Percentiles rank a stretch among this genome's conserved stretches.
These are phyloP conservation scores for Talaromyces sp. DNA, from an alignment of 2,329 filamentous ascomycete species.

Conservation along the genomic window DNA sequence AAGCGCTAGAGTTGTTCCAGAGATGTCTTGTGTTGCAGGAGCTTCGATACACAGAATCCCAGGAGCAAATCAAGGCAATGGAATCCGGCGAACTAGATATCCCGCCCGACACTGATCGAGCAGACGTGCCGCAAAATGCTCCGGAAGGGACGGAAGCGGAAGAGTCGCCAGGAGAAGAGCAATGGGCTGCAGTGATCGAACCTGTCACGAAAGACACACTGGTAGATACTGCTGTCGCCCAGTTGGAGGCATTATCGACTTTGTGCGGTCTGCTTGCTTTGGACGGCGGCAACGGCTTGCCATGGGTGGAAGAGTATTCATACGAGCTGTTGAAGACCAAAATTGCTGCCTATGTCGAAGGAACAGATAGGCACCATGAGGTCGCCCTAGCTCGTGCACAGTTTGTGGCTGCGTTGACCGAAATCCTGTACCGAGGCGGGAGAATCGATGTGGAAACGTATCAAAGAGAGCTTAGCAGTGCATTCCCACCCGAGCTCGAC, in stretches of 20 bases:
- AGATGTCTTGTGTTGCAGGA: constrained; percentile 52
- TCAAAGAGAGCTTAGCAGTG: constrained; percentile 37
- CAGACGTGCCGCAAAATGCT: constrained; percentile 2
- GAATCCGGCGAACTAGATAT: constrained; percentile 19
- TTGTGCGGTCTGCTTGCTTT: constrained; percentile 47
- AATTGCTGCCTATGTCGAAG: constrained; percentile 48
- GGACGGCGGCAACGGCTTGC: constrained; percentile 40
- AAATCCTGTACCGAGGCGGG: constrained; percentile 51
- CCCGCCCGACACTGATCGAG: constrained; percentile 13
- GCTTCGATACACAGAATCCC: constrained; percentile 41
- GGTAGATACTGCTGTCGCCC: constrained; percentile 63
- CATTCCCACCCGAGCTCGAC: constrained; percentile 37
- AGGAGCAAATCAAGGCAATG: constrained; percentile 39
- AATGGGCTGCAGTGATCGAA: constrained; percentile 64
- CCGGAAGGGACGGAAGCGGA: constrained; percentile 17
- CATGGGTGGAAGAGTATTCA: constrained; percentile 56
- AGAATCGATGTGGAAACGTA: constrained; percentile 51
- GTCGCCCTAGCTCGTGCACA: constrained; percentile 51
- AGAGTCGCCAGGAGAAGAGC: constrained; percentile 42
- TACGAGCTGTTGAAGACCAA: constrained; percentile 49
- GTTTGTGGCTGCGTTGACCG: constrained; percentile 53
- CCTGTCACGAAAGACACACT: constrained; percentile 60
- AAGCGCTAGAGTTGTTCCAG: constrained; percentile 58
- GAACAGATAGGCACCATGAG: constrained; percentile 44
- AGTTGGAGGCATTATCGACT: constrained; percentile 52